phyloP scores from a whole-genome alignment of 306 rosid species.

The Dryas octopetala region DNA sequence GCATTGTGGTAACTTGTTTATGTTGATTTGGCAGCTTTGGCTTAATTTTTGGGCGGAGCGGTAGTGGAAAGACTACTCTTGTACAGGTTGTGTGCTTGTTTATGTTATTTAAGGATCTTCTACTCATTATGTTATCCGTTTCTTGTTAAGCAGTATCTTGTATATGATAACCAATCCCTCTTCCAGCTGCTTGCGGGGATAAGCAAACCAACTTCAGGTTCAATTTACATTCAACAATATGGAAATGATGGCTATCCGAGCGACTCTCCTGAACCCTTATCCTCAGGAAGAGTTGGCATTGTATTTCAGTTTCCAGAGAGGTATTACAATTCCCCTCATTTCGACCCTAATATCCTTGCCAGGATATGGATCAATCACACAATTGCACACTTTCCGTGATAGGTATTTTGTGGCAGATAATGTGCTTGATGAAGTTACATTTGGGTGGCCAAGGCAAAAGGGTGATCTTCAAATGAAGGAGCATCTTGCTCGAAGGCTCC shows the following conservation, averaged over 20 bases:
- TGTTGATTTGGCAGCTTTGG: conserved; percentile 67
- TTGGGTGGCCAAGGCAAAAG: conserved; percentile 94
- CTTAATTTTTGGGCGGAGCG: conserved; percentile 82
- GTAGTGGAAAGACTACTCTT: conserved; percentile 93
- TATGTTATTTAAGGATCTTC: conserved; percentile 1
- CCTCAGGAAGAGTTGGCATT: conserved; percentile 82
- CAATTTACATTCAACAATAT: conserved; percentile 65
- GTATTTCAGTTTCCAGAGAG: conserved; percentile 98
- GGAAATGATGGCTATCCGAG: conserved; percentile 64
- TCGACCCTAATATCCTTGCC: too few relatives aligned
- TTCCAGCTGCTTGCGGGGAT: conserved; percentile 87
- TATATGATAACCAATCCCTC: conserved; percentile 1
- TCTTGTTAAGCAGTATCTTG: background rate
- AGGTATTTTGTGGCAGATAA: conserved; percentile 90
- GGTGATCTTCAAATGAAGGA: conserved; percentile 63
- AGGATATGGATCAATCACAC: too few relatives aligned
- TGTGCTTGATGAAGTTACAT: conserved; percentile 90
- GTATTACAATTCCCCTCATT: conserved; percentile 30
- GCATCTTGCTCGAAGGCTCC: conserved; percentile 73
- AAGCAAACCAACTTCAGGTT: conserved; percentile 82
- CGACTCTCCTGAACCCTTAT: conserved; percentile 54
- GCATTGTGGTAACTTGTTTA: conserved; percentile 17
- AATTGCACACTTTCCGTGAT: conserved; percentile 12
- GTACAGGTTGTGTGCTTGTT: conserved; percentile 56
- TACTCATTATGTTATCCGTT: background rate